These are phyloP conservation scores for Epichloe sp. DNA, from an alignment of 2,329 filamentous ascomycete species.

Conservation along the genomic window DNA sequence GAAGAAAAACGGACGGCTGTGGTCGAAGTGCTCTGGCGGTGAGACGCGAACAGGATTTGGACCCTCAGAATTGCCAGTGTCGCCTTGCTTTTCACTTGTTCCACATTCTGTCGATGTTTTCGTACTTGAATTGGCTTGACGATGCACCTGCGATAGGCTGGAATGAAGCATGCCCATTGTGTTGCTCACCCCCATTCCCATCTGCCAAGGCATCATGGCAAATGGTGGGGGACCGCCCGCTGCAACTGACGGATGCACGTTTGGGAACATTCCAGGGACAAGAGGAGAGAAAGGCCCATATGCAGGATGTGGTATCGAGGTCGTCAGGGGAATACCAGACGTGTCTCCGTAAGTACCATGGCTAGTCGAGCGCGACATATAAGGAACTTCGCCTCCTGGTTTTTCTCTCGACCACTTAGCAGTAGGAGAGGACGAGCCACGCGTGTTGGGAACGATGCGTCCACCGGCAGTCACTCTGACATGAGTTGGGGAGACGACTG, in stretches of 20 bases:
- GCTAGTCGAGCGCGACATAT: constrained; percentile 9
- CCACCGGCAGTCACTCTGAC: constrained; percentile 55
- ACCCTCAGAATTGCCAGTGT: constrained; percentile 19
- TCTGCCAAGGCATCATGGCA: constrained; percentile 27
- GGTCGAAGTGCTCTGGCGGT: constrained; percentile 33
- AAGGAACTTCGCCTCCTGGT: constrained; percentile 10
- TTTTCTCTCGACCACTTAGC: constrained; percentile 36
- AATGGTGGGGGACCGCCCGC: constrained; percentile 18
- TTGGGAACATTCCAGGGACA: constrained; percentile 18
- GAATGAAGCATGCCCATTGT: constrained; percentile 14
- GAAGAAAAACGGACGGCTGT: constrained; percentile 28
- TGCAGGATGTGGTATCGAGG: constrained; percentile 12
- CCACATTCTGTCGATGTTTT: constrained; percentile 12
- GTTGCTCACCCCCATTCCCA: constrained; percentile 23
- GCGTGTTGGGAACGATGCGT: constrained; percentile 52
- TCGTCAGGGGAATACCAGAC: constrained; percentile 5
- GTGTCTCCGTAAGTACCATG: constrained; percentile 5
- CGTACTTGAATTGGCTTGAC: constrained; percentile 6
- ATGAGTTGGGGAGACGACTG: constrained; percentile 54
- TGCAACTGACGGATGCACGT: constrained; percentile 18
- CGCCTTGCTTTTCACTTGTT: constrained; percentile 17
- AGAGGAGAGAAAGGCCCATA: constrained; percentile 19
- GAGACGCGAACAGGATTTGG: constrained; percentile 21
- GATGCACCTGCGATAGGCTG: constrained; percentile 12
- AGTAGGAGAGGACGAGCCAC: constrained; percentile 38